These are phyloP conservation scores for Epichloe glyceriae DNA, from an alignment of 2,329 filamentous ascomycete species.

Conservation along the genomic window DNA sequence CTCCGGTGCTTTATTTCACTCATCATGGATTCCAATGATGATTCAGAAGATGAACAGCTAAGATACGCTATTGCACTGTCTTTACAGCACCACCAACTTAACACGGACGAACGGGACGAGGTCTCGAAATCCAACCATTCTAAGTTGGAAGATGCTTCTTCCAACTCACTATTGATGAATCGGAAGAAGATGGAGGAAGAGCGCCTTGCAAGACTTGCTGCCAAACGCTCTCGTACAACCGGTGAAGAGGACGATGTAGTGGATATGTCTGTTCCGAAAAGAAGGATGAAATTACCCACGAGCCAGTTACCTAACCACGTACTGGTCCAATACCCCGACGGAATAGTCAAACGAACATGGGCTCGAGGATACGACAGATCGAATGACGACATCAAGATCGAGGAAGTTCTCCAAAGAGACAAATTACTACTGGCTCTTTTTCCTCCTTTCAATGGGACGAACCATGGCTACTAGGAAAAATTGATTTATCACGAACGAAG, in stretches of 20 bases:
- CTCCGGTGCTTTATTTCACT: neutral
- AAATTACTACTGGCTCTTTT: conserved; percentile 64
- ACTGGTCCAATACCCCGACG: conserved; percentile 35
- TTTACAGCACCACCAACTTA: conserved; percentile 23
- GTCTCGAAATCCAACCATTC: neutral
- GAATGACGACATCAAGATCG: conserved; percentile 68
- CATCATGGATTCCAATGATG: conserved; percentile 15
- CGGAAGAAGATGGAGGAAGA: conserved; percentile 78
- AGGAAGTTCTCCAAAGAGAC: conserved; percentile 67
- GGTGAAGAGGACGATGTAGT: conserved; percentile 16
- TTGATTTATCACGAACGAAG: conserved; percentile 47
- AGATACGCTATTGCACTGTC: conserved; percentile 48
- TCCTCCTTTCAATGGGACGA: conserved; percentile 83
- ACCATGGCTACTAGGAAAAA: conserved; percentile 63
- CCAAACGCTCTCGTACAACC: conserved; percentile 32
- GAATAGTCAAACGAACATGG: conserved; percentile 74
- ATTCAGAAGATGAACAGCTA: conserved; percentile 46
- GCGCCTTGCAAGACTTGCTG: conserved; percentile 54
- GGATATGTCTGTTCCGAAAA: conserved; percentile 17
- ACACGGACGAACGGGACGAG: neutral
- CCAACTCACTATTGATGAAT: conserved; percentile 45
- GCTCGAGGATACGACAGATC: conserved; percentile 46
- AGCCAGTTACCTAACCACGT: conserved; percentile 3
- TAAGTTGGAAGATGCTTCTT: conserved; percentile 2
- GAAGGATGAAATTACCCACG: conserved; percentile 8